Evolutionary conservation across 2,329 filamentous ascomycete genomes (phyloP).

Genomic region (Pseudogymnoascus sp.): DNA sequence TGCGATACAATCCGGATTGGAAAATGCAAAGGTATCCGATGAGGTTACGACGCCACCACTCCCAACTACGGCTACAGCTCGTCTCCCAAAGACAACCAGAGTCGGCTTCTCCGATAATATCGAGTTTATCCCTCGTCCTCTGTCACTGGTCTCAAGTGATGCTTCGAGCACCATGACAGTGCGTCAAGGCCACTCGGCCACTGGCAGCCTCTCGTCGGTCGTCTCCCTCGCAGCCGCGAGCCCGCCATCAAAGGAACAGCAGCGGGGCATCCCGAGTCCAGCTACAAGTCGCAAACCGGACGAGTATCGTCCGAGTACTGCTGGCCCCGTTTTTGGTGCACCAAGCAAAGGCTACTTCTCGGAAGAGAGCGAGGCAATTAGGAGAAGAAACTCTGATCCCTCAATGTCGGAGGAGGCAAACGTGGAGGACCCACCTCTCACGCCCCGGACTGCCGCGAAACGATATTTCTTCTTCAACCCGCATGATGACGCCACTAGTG

Average conservation of each 20-base stretch:
- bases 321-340: slow-evolving; percentile 56
- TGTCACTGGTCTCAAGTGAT: slow-evolving; percentile 79
- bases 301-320: slow-evolving; percentile 58
- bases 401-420: slow-evolving; percentile 2
- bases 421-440: slow-evolving; percentile 28
- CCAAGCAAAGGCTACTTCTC: slow-evolving; percentile 26
- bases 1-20: slow-evolving; percentile 16
- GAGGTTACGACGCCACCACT: not conserved
- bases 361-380: not conserved
- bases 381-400: slow-evolving; percentile 4
- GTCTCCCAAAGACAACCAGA: slow-evolving; percentile 44
- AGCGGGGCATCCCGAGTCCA: slow-evolving; percentile 32
- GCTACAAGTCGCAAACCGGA: slow-evolving; percentile 35
- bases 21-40: slow-evolving; percentile 11
- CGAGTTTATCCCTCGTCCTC: slow-evolving; percentile 73
- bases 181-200: slow-evolving; percentile 59
- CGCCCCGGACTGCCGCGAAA: slow-evolving; percentile 45
- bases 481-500: slow-evolving; percentile 41
- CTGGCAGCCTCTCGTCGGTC: slow-evolving; percentile 73
- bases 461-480: slow-evolving; percentile 57
- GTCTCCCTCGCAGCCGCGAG: slow-evolving; percentile 51
- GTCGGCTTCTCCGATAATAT: slow-evolving; percentile 81
- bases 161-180: slow-evolving; percentile 70
- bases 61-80: slow-evolving; percentile 15
- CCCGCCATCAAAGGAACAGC: slow-evolving; percentile 31